Base-by-base conservation (phyloP, 2,329 filamentous ascomycete species). In the Claviceps sp. region DNA sequence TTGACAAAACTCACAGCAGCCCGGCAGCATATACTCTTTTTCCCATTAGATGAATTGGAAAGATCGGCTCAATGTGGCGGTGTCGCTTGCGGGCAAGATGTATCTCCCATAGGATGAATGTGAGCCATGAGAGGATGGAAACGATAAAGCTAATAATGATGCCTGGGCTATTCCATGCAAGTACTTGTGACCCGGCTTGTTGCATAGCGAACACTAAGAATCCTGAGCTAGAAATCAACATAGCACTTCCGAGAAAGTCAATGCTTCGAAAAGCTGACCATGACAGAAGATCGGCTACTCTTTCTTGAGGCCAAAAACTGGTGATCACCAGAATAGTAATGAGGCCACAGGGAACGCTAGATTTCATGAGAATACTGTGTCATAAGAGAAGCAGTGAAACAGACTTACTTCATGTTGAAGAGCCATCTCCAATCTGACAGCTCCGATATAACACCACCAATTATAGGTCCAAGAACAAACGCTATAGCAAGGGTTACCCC, bases 371-470 rank as follows among this genome's bases (percentile, higher is more conserved):
- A 22, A 48, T 17, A 24, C 16, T 39, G 8, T 16, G 10, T 10
- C 14, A 30, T 39, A 2, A 17, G 40, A 16, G 42, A 14, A 19
- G n/a, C 4, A 16, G 8, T n/a, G 19, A 30, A 16, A 11, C 17
- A 19, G 19, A 57, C 72, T 46, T 64, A 81, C 77, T 83, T 83
- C 61, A 82, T 75, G 62, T 77, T 76, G 61, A 82, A 82, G 41
- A 82, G 70, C 69, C 77, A 80, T 49, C 75, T 69, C 80, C 80
- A 83, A 44, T 68, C 70, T 17, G 72, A 70, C 2, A 70, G 64
- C n/a, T 74, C 68, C 1, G 76, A 73, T 22, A 83, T 75, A 3
- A 72, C 65, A 2, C 79, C 80, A 4, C 79, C 80, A 3, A 82
- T 63, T 2, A 82, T 62, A 1, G 80, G 78, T 0, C 80, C 80